A percentile compares a stretch with the other conserved stretches of the same genome.
These are phyloP conservation scores for Pisolithus sp. DNA, from an alignment of 768 basidiomycete species.

Conservation along the genomic window DNA sequence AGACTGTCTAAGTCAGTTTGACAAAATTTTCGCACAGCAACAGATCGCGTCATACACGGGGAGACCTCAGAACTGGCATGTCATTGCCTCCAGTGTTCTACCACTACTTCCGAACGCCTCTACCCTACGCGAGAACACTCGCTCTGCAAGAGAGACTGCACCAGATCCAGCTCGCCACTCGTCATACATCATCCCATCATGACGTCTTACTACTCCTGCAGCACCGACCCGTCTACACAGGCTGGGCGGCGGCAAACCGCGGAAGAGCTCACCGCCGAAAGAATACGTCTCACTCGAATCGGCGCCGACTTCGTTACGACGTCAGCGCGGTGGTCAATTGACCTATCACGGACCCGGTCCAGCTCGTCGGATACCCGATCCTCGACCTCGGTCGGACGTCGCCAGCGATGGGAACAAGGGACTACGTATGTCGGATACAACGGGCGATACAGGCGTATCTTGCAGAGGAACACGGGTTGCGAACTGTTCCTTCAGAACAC, in stretches of 20 bases:
- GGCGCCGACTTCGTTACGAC: conserved; percentile 87
- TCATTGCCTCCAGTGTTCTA: conserved; percentile 60
- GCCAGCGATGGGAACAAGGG: conserved; percentile 57
- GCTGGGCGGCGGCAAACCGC: conserved; percentile 82
- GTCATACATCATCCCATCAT: conserved; percentile 40
- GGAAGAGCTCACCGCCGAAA: conserved; percentile 52
- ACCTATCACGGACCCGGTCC: conserved; percentile 98
- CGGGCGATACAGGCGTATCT: conserved; percentile 61
- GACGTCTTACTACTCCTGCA: conserved; percentile 77
- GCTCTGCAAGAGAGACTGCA: conserved; percentile 69
- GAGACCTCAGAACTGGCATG: conserved; percentile 8
- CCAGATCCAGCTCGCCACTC: conserved; percentile 50
- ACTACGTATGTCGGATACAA: conserved; percentile 84
- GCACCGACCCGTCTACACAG: conserved; percentile 93
- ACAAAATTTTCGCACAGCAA: no score
- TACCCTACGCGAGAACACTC: conserved; percentile 69
- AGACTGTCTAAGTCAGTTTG: no score
- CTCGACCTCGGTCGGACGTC: conserved; percentile 79
- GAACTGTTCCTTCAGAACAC: conserved; percentile 58
- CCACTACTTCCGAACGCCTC: conserved; percentile 70
- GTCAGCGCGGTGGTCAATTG: conserved; percentile 82
- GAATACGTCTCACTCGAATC: conserved; percentile 54
- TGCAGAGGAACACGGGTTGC: conserved; percentile 50
- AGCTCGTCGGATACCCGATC: conserved; percentile 92
- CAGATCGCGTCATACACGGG: not conserved